Evolutionary conservation across 2,329 filamentous ascomycete genomes (phyloP), one percentile per base, ranked within the genome.

Genomic region (Allantophomopsis lycopodina): DNA sequence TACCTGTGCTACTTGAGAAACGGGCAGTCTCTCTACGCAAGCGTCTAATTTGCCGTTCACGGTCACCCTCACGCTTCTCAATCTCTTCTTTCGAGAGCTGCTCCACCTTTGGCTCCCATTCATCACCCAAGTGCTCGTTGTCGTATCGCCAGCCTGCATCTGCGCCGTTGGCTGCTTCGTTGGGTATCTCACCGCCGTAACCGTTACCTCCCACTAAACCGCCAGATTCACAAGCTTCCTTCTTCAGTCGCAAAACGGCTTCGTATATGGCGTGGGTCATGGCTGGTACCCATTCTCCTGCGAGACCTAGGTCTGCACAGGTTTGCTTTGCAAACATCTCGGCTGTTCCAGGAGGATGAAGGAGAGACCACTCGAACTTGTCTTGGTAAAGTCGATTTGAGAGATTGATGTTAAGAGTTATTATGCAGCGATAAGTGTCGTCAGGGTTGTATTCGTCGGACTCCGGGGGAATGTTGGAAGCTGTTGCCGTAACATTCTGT

Each of bases 211-310:
- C 69, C n/a, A 94, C 79, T 7, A 95, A 64, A 1, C 87, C 87
- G 31, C 86, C 87, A 32, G 86, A 86, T 58, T 96, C 91, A 53
- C 88, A 94, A 1, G 88, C 86, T 55, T 96, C 91, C 60, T 98
- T 98, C 64, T 96, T 96, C 23, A 95, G 65, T 36, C 84, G 82
- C 46, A 96, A 60, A 0, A 93, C 87, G 8, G 91, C 84, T 60
- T 98, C 91, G 59, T 96, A 96, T 50, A 98, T 96, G 28, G 88
- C 91, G 55, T 95, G 89, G 12, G 91, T 85, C 65, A 98, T 85
- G 21, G 86, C 85, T 3, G 87, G 83, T 4, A 94, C 77, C 87
- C 91, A 98, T 62, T 98, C 91, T 35, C 87, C 86, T 6, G 79
- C 71, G 39, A 98, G 66, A 6, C 89, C 89, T 7, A 98, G 67